Evolutionary conservation across 805 yeast genomes (phyloP), one percentile per base, ranked within the genome.

Genomic region (Ogataea haglerorum): DNA sequence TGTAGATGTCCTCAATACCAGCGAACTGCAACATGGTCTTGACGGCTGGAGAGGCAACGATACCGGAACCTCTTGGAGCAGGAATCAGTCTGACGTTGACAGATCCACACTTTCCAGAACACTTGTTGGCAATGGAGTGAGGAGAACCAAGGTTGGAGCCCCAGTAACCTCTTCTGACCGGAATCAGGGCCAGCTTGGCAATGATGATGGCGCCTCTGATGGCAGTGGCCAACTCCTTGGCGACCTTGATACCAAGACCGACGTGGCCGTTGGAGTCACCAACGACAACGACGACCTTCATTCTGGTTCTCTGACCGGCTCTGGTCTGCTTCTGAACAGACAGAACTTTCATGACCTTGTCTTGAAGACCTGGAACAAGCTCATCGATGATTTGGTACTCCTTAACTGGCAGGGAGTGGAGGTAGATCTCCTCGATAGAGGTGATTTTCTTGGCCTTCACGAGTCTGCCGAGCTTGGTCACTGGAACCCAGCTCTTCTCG

Each of bases 81-180:
- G 99, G 99, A 70, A 93, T 90, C 70, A 93, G 83, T 83, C 99
- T 89, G 61, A 91, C 96, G 54, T 84, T 72, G 68, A 93, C 98
- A 75, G 98, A 91, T 84, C 99, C 99, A 81, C 98, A 93, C 89
- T 91, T 93, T 80, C 99, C 99, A 60, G 98, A 85, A 71, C 90
- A 88, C 89, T 93, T 93, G 76, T 83, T 75, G 67, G 96, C 91
- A 69, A 91, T 84, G 60, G 99, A 86, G 85, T 93, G 99, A 69
- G 99, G 99, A 75, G 86, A 85, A 84, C 99, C 99, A 75, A 93
- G 86, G 82, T 89, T 88, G 73, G 95, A 76, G 78, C 99, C 99
- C 99, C 99, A 93, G 93, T 93, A 93, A 81, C 99, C 99, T 84
- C 99, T 89, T 85, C 99, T 91, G 80, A 93, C 91, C 71, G 99